Evolutionary conservation across 1,284 basidiomycete species (phyloP).

Genomic region (Cutaneotrichosporon spelunceum): DNA sequence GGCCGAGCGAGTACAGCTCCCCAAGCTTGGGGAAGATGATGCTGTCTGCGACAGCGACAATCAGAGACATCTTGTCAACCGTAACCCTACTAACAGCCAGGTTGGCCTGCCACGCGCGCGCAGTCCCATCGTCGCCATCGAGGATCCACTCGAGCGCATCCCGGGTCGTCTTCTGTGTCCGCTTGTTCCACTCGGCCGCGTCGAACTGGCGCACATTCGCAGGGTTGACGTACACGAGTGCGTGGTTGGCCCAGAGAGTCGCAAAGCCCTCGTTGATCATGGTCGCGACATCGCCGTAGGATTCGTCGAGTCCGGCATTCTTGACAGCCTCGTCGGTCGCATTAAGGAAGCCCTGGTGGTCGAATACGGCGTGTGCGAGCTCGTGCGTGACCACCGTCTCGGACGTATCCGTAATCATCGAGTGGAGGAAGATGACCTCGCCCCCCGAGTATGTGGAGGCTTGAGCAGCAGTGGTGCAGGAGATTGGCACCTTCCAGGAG

Average conservation of each 20-base stretch:
- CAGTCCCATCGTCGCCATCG: background rate
- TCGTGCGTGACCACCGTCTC: background rate
- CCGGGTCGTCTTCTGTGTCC: background rate
- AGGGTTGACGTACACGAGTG: background rate
- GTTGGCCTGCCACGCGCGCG: background rate
- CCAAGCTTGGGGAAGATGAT: background rate
- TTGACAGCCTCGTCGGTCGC: background rate
- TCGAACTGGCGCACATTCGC: background rate
- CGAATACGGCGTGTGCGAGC: background rate
- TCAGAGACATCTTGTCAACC: background rate
- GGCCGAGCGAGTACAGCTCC: background rate
- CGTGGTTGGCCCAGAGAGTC: background rate
- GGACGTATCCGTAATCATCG: background rate
- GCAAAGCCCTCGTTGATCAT: conserved; percentile 2
- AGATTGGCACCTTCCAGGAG: background rate
- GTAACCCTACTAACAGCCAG: background rate
- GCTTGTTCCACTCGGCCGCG: background rate
- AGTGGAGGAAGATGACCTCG: background rate
- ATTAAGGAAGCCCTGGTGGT: background rate
- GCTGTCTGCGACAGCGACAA: background rate
- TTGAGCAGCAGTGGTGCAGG: background rate
- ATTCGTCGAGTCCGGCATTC: background rate
- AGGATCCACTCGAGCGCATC: background rate
- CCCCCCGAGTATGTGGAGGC: background rate
- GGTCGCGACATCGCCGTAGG: background rate